Conservation (phyloP, 805 yeast genomes). For the Starmerella kuoi region DNA sequence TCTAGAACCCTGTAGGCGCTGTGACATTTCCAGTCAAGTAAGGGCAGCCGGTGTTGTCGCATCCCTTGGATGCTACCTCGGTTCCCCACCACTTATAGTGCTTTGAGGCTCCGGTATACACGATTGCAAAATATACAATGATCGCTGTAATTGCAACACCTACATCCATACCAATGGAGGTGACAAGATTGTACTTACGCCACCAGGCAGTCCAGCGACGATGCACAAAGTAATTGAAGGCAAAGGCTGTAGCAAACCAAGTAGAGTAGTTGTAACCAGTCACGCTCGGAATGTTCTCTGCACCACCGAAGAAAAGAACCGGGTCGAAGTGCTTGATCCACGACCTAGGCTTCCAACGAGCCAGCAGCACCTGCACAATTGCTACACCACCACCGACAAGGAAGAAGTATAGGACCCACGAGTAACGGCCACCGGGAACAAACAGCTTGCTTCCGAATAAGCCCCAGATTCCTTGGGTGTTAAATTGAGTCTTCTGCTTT, state of each 20-base stretch:
- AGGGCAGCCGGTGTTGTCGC: constrained; percentile 18
- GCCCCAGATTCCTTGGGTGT: constrained; percentile 56
- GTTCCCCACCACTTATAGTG: constrained; percentile 58
- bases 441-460: constrained; percentile 43
- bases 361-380: constrained; percentile 31
- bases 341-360: constrained; percentile 32
- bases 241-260: constrained; percentile 41
- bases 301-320: constrained; percentile 52
- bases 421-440: constrained; percentile 52
- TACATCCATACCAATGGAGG: constrained; percentile 56
- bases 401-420: constrained; percentile 48
- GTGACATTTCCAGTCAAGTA: constrained; percentile 6
- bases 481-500: constrained; percentile 28
- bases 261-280: constrained; percentile 56
- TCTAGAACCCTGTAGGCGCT: constrained; percentile 5
- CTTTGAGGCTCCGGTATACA: constrained; percentile 31
- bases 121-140: constrained; percentile 38
- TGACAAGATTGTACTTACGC: constrained; percentile 34
- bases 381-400: constrained; percentile 43
- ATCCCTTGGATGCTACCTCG: constrained; percentile 22
- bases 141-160: constrained; percentile 56
- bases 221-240: constrained; percentile 47
- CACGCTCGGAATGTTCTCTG: constrained; percentile 61
- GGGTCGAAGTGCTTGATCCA: constrained; percentile 41
- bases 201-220: constrained; percentile 53